These are phyloP conservation scores for Lactifluus pinguis DNA, from an alignment of 768 basidiomycete species.

Conservation along the genomic window DNA sequence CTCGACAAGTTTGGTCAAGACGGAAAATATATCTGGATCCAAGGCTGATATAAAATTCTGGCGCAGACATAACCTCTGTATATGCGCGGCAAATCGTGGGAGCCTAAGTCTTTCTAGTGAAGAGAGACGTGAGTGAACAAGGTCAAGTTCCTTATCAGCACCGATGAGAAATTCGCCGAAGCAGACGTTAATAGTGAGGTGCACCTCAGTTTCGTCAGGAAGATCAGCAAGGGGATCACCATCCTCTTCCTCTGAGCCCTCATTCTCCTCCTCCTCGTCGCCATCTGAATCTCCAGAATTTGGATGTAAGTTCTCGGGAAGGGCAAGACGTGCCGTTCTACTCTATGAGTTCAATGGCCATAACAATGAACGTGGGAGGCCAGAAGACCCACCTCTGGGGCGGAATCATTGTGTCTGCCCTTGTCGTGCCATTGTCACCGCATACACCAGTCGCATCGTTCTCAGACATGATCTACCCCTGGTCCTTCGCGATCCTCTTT, in stretches of 20 bases:
- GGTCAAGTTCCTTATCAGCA: constrained; percentile 65
- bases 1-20: constrained; percentile 68
- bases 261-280: constrained; percentile 43
- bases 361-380: neutral
- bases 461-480: constrained; percentile 4
- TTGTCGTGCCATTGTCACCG: neutral
- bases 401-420: neutral
- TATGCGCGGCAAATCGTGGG: constrained; percentile 56
- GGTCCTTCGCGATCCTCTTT: neutral
- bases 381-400: constrained; percentile 3
- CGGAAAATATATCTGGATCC: constrained; percentile 61
- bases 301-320: constrained; percentile 8
- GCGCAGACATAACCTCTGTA: constrained; percentile 72
- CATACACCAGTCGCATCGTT: neutral
- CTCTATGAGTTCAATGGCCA: neutral
- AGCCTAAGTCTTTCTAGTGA: constrained; percentile 62
- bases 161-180: neutral
- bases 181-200: constrained; percentile 18
- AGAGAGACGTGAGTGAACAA: constrained; percentile 70
- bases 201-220: constrained; percentile 78
- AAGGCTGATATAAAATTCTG: constrained; percentile 75
- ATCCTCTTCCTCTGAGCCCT: constrained; percentile 23
- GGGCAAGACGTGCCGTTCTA: constrained; percentile 17
- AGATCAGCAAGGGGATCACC: constrained; percentile 65
- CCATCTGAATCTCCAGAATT: constrained; percentile 33